phyloP scores from a whole-genome alignment of 2,329 filamentous ascomycete species.

The Claviceps sp. region DNA sequence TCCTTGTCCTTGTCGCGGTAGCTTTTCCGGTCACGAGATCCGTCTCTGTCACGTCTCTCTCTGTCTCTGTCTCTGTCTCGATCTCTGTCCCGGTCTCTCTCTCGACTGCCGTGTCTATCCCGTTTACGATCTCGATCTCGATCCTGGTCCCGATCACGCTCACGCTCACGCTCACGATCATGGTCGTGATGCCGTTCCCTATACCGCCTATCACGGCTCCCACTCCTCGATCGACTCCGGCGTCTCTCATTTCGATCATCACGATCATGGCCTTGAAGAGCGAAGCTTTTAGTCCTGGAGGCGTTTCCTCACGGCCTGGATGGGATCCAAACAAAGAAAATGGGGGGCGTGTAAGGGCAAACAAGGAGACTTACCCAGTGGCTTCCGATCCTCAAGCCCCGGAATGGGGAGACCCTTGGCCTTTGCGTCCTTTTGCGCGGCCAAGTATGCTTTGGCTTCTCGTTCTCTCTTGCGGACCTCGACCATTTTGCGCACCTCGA shows the following conservation, averaged over 20 bases:
- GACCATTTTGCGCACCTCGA: conserved; percentile 45
- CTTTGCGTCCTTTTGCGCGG: conserved; percentile 46
- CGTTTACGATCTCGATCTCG: conserved; percentile 20
- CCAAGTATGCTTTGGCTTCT: conserved; percentile 51
- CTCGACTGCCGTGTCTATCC: conserved; percentile 18
- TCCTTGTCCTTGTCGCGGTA: conserved; percentile 18
- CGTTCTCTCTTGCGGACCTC: conserved; percentile 49
- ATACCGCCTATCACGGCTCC: conserved; percentile 17
- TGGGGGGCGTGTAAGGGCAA: too few relatives aligned
- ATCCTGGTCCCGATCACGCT: conserved; percentile 17
- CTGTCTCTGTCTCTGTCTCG: conserved; percentile 19
- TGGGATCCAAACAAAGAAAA: too few relatives aligned
- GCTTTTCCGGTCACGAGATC: conserved; percentile 17
- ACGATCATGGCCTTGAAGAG: neutral
- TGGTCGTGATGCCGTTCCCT: conserved; percentile 19
- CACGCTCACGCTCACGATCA: conserved; percentile 11
- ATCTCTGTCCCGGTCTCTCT: conserved; percentile 22
- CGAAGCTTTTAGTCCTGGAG: neutral
- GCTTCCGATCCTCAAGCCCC: conserved; percentile 39
- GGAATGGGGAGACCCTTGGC: conserved; percentile 45
- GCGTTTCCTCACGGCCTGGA: neutral
- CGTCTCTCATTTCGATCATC: conserved; percentile 22
- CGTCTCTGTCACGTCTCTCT: conserved; percentile 15
- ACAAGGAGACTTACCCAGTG: neutral
- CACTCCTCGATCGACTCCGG: conserved; percentile 21